A percentile compares a stretch with the other conserved stretches of the same genome.
phyloP scores from a whole-genome alignment of 1,139 yeast species.

The Protomyces inundatus region DNA sequence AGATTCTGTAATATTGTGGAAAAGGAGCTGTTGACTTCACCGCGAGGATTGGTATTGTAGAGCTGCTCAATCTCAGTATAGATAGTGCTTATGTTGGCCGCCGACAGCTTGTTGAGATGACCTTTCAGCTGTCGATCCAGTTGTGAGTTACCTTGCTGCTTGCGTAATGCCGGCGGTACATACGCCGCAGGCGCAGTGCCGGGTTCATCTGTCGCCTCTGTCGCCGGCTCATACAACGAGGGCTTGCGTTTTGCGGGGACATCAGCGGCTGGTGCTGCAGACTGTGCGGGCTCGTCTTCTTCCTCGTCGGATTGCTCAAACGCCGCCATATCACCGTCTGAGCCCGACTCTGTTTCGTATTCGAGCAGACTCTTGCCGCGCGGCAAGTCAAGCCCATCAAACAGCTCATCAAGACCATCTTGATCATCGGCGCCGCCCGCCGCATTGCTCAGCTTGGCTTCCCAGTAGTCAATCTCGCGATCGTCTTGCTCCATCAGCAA shows the following conservation, averaged over 20 bases:
- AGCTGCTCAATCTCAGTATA: slow-evolving; percentile 61
- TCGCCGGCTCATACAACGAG: slow-evolving; percentile 1
- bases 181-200: slow-evolving; percentile 44
- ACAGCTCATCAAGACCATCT: slow-evolving; percentile 18
- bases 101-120: slow-evolving; percentile 77
- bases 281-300: background rate
- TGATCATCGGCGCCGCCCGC: background rate
- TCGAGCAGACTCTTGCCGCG: slow-evolving; percentile 16
- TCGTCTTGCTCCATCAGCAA: slow-evolving; percentile 20
- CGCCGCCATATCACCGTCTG: background rate
- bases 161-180: slow-evolving; percentile 77
- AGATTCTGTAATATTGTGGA: slow-evolving; percentile 61
- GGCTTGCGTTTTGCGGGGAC: background rate
- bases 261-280: background rate
- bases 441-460: slow-evolving; percentile 5
- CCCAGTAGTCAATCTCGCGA: slow-evolving; percentile 25
- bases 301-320: background rate
- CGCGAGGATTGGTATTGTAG: slow-evolving; percentile 65
- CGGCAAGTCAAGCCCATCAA: slow-evolving; percentile 15
- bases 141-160: background rate
- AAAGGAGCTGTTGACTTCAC: slow-evolving; percentile 64
- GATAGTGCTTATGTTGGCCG: slow-evolving; percentile 68
- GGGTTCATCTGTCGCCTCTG: background rate
- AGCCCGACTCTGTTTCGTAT: background rate
- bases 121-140: slow-evolving; percentile 32